Base-by-base conservation (phyloP, 2,329 filamentous ascomycete species). In the Magnaporthales sp. region DNA sequence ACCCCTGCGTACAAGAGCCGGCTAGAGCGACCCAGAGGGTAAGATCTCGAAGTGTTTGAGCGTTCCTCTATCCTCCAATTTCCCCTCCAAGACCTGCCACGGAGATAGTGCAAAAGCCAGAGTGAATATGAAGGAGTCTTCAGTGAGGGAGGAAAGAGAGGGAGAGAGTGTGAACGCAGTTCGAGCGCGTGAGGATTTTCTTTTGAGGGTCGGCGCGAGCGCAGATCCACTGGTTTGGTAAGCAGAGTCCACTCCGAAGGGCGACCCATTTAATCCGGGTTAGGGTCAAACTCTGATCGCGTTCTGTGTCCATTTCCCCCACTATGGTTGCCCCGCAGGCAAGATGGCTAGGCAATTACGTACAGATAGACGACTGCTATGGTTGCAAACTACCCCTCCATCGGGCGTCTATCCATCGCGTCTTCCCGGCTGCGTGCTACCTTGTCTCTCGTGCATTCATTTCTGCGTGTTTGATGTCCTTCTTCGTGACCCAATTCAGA, bases 111-210 rank as follows among this genome's bases (percentile, higher is more conserved):
- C 80, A 76, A 80, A 83, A 84, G 81, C 81, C 82, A 86, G 86
- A 89, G 86, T 88, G 86, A 88, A 89, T 89, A 87, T 83, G 84
- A 79, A 82, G 80, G 80, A 80, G 80, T 75, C 79, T 80, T 80
- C 80, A 78, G 79, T 78, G 75, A 74, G 74, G 77, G 70, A 72
- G 75, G 73, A 68, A 71, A 71, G 75, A 70, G 70, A 71, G 67
- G 69, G 71, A 67, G 69, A 67, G n/a, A 60, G 56, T 26, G 24
- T 3, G 56, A 60, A 60, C 56, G 56, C 22, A 29, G 56, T 60
- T 60, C 56, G 11, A 6, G 56, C 24, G 56, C 24, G 56, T 67
- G 62, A 62, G 31, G 63, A 62, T 26, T 61, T 38, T 60, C 22
- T 60, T 60, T 60, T 60, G 26, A 60, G 56, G 56, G 56, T 60